Evolutionary conservation across 768 basidiomycete genomes (phyloP).

Genomic region (Cubamyces lactineus): DNA sequence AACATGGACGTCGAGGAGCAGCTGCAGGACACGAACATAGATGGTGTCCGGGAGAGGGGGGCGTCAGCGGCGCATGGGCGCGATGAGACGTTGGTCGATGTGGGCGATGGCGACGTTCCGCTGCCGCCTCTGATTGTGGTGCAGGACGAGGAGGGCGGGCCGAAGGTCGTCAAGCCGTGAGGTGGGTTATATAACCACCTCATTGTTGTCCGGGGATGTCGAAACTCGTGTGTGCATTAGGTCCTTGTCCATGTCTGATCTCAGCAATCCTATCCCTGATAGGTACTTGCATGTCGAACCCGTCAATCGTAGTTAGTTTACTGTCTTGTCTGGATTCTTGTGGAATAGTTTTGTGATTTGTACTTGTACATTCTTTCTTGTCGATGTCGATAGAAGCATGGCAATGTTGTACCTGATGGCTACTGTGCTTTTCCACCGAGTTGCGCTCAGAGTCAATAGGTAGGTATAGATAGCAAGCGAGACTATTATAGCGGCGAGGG

Average conservation of each 20-base stretch:
- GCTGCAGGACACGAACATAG: not conserved
- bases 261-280: not conserved
- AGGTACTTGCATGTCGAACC: not conserved
- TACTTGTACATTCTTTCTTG: too few species aligned
- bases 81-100: conserved; percentile 24
- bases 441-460: not conserved
- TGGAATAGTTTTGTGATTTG: too few species aligned
- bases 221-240: too few species aligned
- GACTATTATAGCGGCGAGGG: too few species aligned
- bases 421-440: too few species aligned
- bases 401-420: too few species aligned
- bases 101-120: not conserved
- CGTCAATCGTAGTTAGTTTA: not conserved
- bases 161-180: conserved; percentile 17
- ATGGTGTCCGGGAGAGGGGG: not conserved
- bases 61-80: conserved; percentile 4
- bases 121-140: conserved; percentile 21
- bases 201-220: too few species aligned
- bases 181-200: not conserved
- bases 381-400: too few species aligned
- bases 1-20: conserved; percentile 25
- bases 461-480: not conserved
- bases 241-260: too few species aligned
- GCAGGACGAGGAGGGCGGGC: conserved; percentile 9
- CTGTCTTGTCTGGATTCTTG: too few species aligned